Evolutionary conservation across 2,329 filamentous ascomycete species (phyloP).

Genomic region (Mollisiaceae sp.): DNA sequence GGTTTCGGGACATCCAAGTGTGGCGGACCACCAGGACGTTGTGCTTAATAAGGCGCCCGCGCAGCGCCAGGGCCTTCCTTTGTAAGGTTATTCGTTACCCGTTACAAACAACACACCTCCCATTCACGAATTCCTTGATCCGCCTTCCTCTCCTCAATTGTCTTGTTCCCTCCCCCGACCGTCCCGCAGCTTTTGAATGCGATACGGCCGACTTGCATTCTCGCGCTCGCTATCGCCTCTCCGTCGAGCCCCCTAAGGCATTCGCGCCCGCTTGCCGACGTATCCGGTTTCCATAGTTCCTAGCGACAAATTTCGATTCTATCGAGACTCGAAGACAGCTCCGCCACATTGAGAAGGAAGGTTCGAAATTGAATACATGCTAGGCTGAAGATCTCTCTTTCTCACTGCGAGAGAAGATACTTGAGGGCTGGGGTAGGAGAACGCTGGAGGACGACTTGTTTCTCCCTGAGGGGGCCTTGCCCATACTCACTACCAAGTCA

Average conservation of each 20-base stretch:
- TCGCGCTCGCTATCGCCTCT: background rate
- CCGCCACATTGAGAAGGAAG: background rate
- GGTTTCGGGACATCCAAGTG: no score
- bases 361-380: background rate
- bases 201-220: background rate
- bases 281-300: conserved; percentile 6
- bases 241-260: background rate
- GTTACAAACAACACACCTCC: background rate
- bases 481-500: conserved; percentile 27
- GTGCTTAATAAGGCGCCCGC: no score
- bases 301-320: background rate
- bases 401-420: background rate
- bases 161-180: background rate
- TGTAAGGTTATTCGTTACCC: no score
- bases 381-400: background rate
- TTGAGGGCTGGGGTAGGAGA: conserved; percentile 9
- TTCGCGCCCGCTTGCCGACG: background rate
- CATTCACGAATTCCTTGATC: background rate
- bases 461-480: conserved; percentile 31
- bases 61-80: no score
- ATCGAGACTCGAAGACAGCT: background rate
- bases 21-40: no score
- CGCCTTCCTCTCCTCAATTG: background rate
- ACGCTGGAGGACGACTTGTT: conserved; percentile 22
- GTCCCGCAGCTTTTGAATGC: background rate